A percentile compares a stretch with the other conserved stretches of the same genome.
These are phyloP conservation scores for Spizellomyces punctatus DNA, from an alignment of 192 early-diverging fungal species.

Conservation along the genomic window DNA sequence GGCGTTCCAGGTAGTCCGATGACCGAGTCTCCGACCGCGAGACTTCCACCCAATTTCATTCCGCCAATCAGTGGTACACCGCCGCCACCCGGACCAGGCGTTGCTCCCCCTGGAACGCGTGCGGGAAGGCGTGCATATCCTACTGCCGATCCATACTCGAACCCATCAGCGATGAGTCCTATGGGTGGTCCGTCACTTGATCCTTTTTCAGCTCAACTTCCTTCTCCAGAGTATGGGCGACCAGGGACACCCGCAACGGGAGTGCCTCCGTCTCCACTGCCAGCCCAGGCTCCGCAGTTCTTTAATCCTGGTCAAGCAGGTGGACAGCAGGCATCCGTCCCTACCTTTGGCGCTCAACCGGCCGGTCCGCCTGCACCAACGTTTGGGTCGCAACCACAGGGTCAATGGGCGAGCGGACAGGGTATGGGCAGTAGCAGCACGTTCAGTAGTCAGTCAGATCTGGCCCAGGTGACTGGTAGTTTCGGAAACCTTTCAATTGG, in stretches of 20 bases:
- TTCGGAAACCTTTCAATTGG: constrained; percentile 15
- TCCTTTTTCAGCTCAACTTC: constrained; percentile 26
- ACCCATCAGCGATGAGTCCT: neutral
- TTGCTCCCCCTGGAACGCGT: constrained; percentile 27
- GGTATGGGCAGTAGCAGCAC: constrained; percentile 2
- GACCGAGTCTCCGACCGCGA: neutral
- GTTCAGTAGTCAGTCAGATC: constrained; percentile 10
- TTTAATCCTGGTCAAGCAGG: constrained; percentile 15
- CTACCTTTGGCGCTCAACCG: constrained; percentile 19
- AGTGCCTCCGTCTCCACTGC: neutral
- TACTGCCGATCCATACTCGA: constrained; percentile 21
- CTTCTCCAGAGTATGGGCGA: constrained; percentile 18
- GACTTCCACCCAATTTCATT: constrained; percentile 15
- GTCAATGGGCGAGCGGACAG: constrained; percentile 4
- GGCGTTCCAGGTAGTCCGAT: neutral
- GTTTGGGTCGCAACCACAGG: constrained; percentile 14
- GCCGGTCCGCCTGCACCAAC: neutral
- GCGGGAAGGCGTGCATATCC: constrained; percentile 29
- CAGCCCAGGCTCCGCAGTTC: constrained; percentile 19
- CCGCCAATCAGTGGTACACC: constrained; percentile 30
- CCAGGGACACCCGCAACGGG: constrained; percentile 18
- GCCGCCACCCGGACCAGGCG: constrained; percentile 28
- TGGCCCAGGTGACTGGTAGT: neutral
- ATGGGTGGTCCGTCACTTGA: constrained; percentile 5
- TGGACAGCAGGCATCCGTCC: neutral